Base-by-base conservation (phyloP, 2,329 filamentous ascomycete genomes). In the Talaromyces marneffei region DNA sequence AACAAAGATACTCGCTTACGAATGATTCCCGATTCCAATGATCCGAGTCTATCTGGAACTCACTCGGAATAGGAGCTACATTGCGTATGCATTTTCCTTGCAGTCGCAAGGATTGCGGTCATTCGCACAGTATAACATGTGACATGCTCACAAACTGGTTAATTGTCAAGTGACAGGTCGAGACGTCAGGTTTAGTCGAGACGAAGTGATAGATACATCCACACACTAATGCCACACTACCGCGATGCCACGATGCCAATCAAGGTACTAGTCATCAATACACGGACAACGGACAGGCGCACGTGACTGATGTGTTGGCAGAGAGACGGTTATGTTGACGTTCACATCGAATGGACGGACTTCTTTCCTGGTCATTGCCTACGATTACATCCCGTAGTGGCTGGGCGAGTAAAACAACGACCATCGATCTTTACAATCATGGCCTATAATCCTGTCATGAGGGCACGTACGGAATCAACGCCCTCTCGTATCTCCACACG, bases 241-340 rank as follows among this genome's bases (percentile, higher is more conserved):
- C 16, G 35, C 12, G 27, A 6, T 16, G 20, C 14, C 31, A 39
- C 27, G 39, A 58, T 48, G 42, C 27, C 56, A 58, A 58, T 58
- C 27, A 58, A 31, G n/a, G n/a, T n/a, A n/a, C n/a, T n/a, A n/a
- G n/a, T n/a, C n/a, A n/a, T n/a, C n/a, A n/a, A n/a, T n/a, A n/a
- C n/a, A n/a, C 23, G 9, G 20, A n/a, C 29, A 42, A 44, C 7
- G 14, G 29, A 50, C 12, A 33, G 20, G 16, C 35, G 46, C 56
- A 58, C 56, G 56, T 58, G 56, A 58, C 56, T 37, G 56, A 58
- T 58, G 56, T 9, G 56, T 50, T 58, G 56, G 56, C 56, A 39
- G 29, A 20, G 2, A 44, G 23, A n/a, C 27, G 23, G 44, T 29
- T 29, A 27, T 27, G 23, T 25, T 7, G 23, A 46, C 25, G 20